Evolutionary conservation across 164 flowering plant species (phyloP).

Genomic region (Liriodendron chinense): DNA sequence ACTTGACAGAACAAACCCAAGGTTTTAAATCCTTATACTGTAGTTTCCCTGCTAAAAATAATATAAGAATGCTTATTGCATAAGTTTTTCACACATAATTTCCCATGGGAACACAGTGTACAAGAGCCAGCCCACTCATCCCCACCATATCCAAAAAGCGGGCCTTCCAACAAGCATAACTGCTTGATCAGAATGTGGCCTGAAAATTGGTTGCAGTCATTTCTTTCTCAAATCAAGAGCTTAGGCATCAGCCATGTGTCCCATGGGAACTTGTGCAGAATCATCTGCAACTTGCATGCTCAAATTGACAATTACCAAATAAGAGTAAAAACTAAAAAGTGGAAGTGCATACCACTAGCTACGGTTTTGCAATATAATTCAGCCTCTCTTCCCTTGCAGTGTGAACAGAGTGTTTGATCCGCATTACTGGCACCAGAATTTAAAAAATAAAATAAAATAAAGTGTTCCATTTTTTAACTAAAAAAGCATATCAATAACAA

Average conservation of each 20-base stretch:
- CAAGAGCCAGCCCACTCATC: neutral
- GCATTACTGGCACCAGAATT: slow-evolving; percentile 46
- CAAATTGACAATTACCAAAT: no score
- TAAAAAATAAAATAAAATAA: no score
- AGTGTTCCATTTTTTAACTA: neutral
- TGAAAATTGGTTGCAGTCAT: neutral
- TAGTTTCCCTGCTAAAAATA: neutral
- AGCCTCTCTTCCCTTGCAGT: slow-evolving; percentile 97
- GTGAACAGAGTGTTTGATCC: slow-evolving; percentile 74
- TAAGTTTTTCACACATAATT: neutral
- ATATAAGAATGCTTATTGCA: neutral
- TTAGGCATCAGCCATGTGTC: neutral
- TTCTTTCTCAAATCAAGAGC: neutral
- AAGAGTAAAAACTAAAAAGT: no score
- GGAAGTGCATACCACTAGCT: slow-evolving; percentile 54
- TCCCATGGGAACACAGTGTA: neutral
- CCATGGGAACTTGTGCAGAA: neutral
- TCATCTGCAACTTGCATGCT: neutral
- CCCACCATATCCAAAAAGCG: neutral
- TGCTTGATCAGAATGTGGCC: neutral
- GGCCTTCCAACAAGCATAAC: neutral
- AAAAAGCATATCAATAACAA: neutral
- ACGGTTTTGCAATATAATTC: slow-evolving; percentile 93
- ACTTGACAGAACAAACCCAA: no score
- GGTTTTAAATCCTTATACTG: no score